Evolutionary conservation across 192 early-diverging fungal species (phyloP), one percentile per base, ranked within the genome.

Genomic region (Gamsiella multidivaricata): DNA sequence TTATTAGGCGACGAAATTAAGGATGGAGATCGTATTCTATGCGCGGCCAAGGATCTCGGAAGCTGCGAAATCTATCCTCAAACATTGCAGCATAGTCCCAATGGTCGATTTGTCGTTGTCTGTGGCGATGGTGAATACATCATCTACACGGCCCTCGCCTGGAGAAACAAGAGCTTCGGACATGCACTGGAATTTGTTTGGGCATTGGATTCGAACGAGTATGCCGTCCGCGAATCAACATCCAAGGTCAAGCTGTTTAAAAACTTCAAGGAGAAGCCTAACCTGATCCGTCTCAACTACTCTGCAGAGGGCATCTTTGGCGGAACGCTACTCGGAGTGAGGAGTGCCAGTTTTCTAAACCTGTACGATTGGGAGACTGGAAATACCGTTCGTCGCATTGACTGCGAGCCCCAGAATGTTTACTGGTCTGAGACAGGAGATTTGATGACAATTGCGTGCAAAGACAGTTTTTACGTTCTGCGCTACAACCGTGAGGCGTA

Each of bases 101-200:
- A 99, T 71, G 97, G 96, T 32, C 90, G 96, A 52, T 99, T 99
- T 83, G 97, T 97, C 22, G 98, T 97, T 20, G 98, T 98, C 12
- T 97, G 96, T 70, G 98, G 98, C 34, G 97, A 99, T 73, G 96
- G 96, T 50, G 98, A 99, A 85, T 99, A 96, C 80, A 99, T 99
- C 61, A 98, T 99, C 70, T 99, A 99, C 83, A 99, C 98, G 18
- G 98, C 98, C 7, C 88, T 99, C 25, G 96, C 98, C 8, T 99
- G 98, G 98, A 88, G 98, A 78, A 99, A 99, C 89, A 99, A 99
- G 90, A 91, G 90, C 56, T 99, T 98, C 82, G 98, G 98, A 8
- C 91, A 88, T 41, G 98, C 91, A 2, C 81, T 94, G 28, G 98
- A 98, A 61, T 96, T 98, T 88, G 98, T 98, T 8, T 99, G 98